Evolutionary conservation across 768 basidiomycete species (phyloP).

Genomic region (Termitomyces sp.): DNA sequence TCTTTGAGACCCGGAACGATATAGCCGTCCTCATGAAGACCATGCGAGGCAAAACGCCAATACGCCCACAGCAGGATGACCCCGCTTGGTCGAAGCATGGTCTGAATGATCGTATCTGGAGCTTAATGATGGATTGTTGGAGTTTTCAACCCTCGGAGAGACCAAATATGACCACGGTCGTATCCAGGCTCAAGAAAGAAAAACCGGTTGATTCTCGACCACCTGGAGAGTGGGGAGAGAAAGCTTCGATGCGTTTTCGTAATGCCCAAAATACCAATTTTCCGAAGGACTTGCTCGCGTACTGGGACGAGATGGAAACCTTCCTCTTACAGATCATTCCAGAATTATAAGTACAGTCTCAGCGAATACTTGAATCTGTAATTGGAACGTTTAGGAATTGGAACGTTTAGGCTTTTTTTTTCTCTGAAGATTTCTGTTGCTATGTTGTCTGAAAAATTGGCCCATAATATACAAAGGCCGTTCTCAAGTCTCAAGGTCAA

Average conservation of each 20-base stretch:
- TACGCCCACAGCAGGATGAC: too few species aligned
- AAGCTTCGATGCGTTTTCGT: not conserved
- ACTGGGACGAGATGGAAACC: not conserved
- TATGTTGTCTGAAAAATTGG: too few species aligned
- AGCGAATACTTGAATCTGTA: too few species aligned
- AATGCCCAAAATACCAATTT: not conserved
- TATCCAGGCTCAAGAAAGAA: not conserved
- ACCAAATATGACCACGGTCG: not conserved
- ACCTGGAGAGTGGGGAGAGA: not conserved
- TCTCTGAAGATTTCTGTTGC: too few species aligned
- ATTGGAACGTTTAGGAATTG: too few species aligned
- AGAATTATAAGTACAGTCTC: not conserved
- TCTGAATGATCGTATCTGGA: constrained; percentile 1
- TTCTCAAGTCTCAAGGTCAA: too few species aligned
- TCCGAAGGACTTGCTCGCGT: not conserved
- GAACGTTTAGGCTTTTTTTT: too few species aligned
- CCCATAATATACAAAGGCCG: too few species aligned
- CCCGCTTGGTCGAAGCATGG: not conserved
- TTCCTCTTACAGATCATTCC: too few species aligned
- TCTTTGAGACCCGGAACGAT: too few species aligned
- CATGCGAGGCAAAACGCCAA: too few species aligned
- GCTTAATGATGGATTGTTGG: constrained; percentile 5
- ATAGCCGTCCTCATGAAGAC: too few species aligned
- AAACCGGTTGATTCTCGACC: not conserved
- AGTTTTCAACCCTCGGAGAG: not conserved